These are phyloP conservation scores for Filobasidium floriforme DNA, from an alignment of 768 basidiomycete species.

Conservation along the genomic window DNA sequence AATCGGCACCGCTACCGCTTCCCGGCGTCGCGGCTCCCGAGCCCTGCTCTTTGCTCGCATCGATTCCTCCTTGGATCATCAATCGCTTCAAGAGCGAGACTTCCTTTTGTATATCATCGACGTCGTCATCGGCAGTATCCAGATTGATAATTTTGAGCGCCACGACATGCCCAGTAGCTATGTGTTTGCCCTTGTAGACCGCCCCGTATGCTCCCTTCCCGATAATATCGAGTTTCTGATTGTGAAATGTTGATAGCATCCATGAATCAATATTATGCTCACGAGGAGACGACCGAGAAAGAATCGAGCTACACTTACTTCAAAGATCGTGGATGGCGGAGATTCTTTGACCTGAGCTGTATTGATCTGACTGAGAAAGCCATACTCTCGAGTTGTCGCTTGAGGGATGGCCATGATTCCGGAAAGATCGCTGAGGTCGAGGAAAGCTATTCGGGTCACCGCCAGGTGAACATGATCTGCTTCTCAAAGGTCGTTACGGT, in stretches of 20 bases:
- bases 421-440: background rate
- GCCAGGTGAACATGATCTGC: too few species aligned
- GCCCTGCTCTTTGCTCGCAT: slow-evolving; percentile 22
- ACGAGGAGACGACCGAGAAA: background rate
- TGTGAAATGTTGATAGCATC: too few species aligned
- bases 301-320: background rate
- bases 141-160: slow-evolving; percentile 99
- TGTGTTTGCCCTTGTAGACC: slow-evolving; percentile 82
- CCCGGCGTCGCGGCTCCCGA: slow-evolving; percentile 14
- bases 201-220: slow-evolving; percentile 95
- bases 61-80: slow-evolving; percentile 28
- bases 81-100: slow-evolving; percentile 85
- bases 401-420: background rate
- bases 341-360: slow-evolving; percentile 12
- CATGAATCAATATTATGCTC: background rate
- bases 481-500: too few species aligned
- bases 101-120: slow-evolving; percentile 91
- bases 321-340: slow-evolving; percentile 20
- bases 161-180: slow-evolving; percentile 75
- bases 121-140: slow-evolving; percentile 92
- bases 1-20: slow-evolving; percentile 17
- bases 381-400: slow-evolving; percentile 9
- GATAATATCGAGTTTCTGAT: slow-evolving; percentile 74
- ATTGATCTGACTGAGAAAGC: slow-evolving; percentile 21
- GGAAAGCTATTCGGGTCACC: too few species aligned